A percentile compares a stretch with the other conserved stretches of the same genome.
phyloP scores from a whole-genome alignment of 352 stramenopile genomes.

The Pythium brachiatum region DNA sequence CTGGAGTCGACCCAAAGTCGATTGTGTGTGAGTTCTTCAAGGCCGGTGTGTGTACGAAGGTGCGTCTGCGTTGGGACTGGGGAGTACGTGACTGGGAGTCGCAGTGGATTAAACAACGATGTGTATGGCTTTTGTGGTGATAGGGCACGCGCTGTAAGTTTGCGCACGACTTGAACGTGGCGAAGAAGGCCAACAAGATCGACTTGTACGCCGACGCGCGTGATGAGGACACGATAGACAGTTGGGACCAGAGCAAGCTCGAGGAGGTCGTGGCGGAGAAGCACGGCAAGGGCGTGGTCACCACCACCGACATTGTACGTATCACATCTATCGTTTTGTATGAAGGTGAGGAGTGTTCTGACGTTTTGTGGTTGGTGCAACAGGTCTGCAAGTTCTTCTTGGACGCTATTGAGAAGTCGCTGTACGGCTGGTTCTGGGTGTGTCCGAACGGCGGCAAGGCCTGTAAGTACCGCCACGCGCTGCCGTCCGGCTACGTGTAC shows the following conservation, averaged over 20 bases:
- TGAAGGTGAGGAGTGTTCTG: background rate
- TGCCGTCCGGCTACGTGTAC: slow-evolving; percentile 86
- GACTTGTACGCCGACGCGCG: slow-evolving; percentile 86
- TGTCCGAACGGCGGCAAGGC: slow-evolving; percentile 81
- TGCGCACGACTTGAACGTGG: slow-evolving; percentile 86
- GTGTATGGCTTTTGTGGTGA: background rate
- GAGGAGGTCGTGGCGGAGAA: slow-evolving; percentile 85
- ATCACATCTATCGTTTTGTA: too few relatives aligned
- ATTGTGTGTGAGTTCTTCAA: slow-evolving; percentile 90
- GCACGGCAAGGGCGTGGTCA: slow-evolving; percentile 77
- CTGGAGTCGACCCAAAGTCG: slow-evolving; percentile 87
- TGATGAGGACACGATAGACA: slow-evolving; percentile 79
- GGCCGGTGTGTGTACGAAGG: slow-evolving; percentile 83
- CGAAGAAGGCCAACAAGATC: slow-evolving; percentile 87
- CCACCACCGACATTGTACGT: slow-evolving; percentile 82
- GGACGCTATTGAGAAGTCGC: slow-evolving; percentile 87
- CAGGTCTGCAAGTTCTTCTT: slow-evolving; percentile 87
- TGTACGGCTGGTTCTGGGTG: slow-evolving; percentile 91
- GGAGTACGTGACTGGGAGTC: too few relatives aligned
- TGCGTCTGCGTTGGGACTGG: slow-evolving; percentile 23
- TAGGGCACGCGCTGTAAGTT: slow-evolving; percentile 88
- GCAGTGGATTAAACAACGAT: background rate
- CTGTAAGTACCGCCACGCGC: slow-evolving; percentile 84
- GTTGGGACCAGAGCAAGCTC: slow-evolving; percentile 88
- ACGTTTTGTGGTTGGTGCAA: background rate